A percentile compares a stretch with the other conserved stretches of the same genome.
These are phyloP conservation scores for Chrysoporthe deuterocubensis DNA, from an alignment of 2,329 filamentous ascomycete genomes.

Conservation along the genomic window DNA sequence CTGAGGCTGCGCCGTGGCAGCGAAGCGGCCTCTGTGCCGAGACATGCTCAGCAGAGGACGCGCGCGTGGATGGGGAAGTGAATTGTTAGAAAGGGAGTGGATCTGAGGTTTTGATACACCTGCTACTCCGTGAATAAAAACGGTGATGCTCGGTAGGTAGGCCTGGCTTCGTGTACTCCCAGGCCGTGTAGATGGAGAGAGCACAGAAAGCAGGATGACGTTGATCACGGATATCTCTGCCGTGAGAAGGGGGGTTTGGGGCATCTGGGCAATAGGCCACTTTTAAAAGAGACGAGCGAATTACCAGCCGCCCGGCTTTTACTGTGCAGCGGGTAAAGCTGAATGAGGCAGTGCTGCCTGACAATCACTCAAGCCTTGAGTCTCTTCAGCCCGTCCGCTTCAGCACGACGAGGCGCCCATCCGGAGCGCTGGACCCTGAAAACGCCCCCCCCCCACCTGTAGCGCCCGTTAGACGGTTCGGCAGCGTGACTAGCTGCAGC, in stretches of 20 bases:
- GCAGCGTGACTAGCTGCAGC: neutral
- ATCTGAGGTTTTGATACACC: neutral
- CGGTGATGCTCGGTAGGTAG: neutral
- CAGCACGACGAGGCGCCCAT: neutral
- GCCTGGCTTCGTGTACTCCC: conserved; percentile 9
- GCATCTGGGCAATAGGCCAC: neutral
- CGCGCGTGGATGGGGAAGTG: neutral
- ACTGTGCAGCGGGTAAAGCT: neutral
- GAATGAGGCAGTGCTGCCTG: conserved; percentile 29
- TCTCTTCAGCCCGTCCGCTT: no score
- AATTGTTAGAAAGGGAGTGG: neutral
- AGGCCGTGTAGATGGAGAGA: conserved; percentile 5
- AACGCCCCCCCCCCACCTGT: neutral
- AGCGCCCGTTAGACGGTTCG: neutral
- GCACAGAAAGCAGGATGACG: neutral
- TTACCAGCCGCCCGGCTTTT: neutral
- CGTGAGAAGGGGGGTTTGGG: conserved; percentile 6
- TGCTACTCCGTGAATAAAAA: neutral
- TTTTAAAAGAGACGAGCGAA: neutral
- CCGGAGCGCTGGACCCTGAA: neutral
- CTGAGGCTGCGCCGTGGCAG: conserved; percentile 51
- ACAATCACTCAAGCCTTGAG: conserved; percentile 16
- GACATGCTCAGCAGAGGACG: conserved; percentile 12
- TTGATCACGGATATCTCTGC: neutral
- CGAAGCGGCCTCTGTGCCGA: conserved; percentile 38